Evolutionary conservation across 2,329 filamentous ascomycete species (phyloP).

Genomic region (Pezicula rhizophila): DNA sequence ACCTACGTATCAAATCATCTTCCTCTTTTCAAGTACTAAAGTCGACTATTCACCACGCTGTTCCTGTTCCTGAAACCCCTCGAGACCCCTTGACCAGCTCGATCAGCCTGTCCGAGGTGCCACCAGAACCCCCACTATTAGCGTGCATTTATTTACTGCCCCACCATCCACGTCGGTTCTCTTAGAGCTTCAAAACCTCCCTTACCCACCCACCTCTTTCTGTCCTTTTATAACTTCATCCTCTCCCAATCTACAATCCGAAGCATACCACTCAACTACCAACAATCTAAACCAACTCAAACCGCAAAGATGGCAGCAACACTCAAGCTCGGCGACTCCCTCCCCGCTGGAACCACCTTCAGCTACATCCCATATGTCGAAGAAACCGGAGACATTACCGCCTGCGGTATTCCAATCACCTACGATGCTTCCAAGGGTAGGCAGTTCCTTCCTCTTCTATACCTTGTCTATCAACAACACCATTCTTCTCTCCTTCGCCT

Average conservation of each 20-base stretch:
- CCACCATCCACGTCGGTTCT: background rate
- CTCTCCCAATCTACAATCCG: background rate
- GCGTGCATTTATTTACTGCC: background rate
- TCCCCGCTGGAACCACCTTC: constrained; percentile 78
- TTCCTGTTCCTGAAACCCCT: background rate
- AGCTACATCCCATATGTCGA: constrained; percentile 73
- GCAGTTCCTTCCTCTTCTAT: background rate
- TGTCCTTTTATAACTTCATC: constrained; percentile 1
- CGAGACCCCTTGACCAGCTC: background rate
- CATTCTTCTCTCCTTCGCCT: background rate
- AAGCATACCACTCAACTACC: background rate
- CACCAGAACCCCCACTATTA: background rate
- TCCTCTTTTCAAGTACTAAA: background rate
- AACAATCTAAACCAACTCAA: background rate
- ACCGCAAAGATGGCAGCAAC: constrained; percentile 16
- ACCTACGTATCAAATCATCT: background rate
- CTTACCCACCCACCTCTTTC: constrained; percentile 4
- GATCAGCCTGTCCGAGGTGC: background rate
- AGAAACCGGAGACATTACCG: constrained; percentile 61
- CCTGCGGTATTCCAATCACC: constrained; percentile 71
- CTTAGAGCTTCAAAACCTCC: background rate
- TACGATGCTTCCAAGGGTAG: constrained; percentile 73
- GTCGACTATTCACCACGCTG: background rate
- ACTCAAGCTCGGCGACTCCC: constrained; percentile 65
- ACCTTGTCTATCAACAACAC: background rate